These are phyloP conservation scores for Penicillium mononematosum DNA, from an alignment of 495 filamentous ascomycete genomes.

Conservation along the genomic window DNA sequence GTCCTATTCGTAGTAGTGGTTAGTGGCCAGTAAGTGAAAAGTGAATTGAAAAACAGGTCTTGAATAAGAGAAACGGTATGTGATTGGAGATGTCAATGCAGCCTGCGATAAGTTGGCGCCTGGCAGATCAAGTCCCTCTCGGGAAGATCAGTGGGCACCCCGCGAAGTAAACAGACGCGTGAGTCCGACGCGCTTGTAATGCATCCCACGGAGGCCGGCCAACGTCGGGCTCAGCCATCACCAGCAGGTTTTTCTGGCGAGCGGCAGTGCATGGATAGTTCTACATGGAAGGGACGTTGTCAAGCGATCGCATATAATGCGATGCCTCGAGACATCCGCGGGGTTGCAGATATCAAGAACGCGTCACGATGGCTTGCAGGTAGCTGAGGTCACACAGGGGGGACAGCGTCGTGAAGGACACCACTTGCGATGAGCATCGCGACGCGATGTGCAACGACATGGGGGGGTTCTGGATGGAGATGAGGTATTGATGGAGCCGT, in stretches of 20 bases:
- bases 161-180: conserved; percentile 26
- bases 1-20: conserved; percentile 14
- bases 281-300: conserved; percentile 1
- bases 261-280: background rate
- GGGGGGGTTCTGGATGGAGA: conserved; percentile 14
- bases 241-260: background rate
- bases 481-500: conserved; percentile 30
- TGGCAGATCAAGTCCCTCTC: conserved; percentile 14
- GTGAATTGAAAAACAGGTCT: conserved; percentile 8
- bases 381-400: conserved; percentile 32
- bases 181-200: conserved; percentile 13
- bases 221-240: background rate
- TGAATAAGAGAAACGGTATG: conserved; percentile 3
- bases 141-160: conserved; percentile 18
- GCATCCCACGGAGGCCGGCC: background rate
- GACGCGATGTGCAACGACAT: conserved; percentile 11
- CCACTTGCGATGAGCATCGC: conserved; percentile 12
- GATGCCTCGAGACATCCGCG: conserved; percentile 5
- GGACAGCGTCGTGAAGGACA: conserved; percentile 11
- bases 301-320: background rate
- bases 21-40: conserved; percentile 19
- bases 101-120: background rate
- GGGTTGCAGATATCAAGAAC: conserved; percentile 25
- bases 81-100: conserved; percentile 11
- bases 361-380: conserved; percentile 32